Base-by-base conservation (phyloP, 495 filamentous ascomycete species). In the Xylaria longipes region DNA sequence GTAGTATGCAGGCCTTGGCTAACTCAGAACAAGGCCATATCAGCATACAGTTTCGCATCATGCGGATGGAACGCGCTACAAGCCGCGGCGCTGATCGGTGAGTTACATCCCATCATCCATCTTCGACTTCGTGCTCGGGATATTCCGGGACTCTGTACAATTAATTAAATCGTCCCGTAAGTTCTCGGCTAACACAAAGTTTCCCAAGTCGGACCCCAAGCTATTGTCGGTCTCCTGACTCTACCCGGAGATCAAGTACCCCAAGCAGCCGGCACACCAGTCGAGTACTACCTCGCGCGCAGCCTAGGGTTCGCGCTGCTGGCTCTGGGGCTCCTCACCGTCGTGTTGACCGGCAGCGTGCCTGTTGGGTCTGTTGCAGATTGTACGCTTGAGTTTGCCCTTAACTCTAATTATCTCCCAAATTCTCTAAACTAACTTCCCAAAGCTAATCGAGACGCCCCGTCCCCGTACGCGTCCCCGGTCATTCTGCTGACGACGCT, bases 291-390 rank as follows among this genome's bases (percentile, higher is more conserved):
- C 82, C 87, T 94, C 75, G 87, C 89, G 48, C 91, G 93, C 37
- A 87, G 85, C 31, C 82, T 93, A 0, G 92, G 92, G 54, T 78
- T 97, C 45, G 78, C 88, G 27, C 82, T 93, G 35, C 75, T 97
- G 25, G 84, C 91, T 35, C 80, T 97, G 25, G 90, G 89, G 46
- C 72, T 88, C 14, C 79, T 95, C 43, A 86, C 86, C 7, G 80
- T 94, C 43, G 86, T 94, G 67, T 82, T 95, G 2, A 91, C 92
- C 0, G 94, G 94, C 66, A 87, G 87, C 6, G 85, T 97, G n/a
- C 94, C 94, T 0, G 80, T 97, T 22, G 87, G 86, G 3, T 84
- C 89, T 20, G 73, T 81, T 0, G 43, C 50, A 15, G 76, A 78
- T 8, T 37, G 79, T 81, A 72, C 33, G 76, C 67, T 22, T 70